These are phyloP conservation scores for Apiospora aurea DNA, from an alignment of 2,329 filamentous ascomycete species.

Conservation along the genomic window DNA sequence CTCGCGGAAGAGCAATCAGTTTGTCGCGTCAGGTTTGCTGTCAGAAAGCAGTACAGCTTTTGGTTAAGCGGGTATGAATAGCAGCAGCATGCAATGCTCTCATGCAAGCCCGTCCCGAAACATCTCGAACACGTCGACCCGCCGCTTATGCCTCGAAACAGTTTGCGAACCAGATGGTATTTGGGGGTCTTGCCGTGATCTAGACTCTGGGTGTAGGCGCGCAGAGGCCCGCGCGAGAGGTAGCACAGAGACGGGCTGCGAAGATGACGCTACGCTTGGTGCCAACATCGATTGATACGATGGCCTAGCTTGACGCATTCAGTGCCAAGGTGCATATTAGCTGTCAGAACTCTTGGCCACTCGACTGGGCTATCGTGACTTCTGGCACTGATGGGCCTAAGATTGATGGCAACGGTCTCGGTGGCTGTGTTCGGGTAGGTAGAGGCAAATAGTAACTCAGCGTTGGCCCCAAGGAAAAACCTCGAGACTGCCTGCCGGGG, in stretches of 20 bases:
- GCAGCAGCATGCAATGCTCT: constrained; percentile 2
- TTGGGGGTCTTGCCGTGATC: background rate
- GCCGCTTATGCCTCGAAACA: background rate
- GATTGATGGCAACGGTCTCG: background rate
- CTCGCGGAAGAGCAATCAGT: background rate
- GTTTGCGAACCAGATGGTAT: background rate
- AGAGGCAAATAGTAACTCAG: background rate
- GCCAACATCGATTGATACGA: background rate
- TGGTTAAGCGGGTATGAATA: background rate
- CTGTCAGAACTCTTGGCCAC: background rate
- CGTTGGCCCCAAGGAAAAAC: background rate
- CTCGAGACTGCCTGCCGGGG: background rate
- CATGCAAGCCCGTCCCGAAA: constrained; percentile 17
- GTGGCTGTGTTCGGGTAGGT: background rate
- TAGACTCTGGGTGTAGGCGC: background rate
- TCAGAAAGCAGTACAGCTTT: background rate
- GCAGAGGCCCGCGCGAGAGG: background rate
- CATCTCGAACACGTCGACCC: constrained; percentile 8
- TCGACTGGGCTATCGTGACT: background rate
- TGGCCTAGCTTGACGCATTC: background rate
- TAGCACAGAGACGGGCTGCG: background rate
- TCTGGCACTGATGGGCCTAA: background rate
- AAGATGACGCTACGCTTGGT: background rate
- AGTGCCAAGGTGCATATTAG: background rate
- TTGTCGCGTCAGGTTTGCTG: constrained; percentile 8